Evolutionary conservation across 2,329 filamentous ascomycete genomes (phyloP).

Genomic region (Diaporthe citriasiana): DNA sequence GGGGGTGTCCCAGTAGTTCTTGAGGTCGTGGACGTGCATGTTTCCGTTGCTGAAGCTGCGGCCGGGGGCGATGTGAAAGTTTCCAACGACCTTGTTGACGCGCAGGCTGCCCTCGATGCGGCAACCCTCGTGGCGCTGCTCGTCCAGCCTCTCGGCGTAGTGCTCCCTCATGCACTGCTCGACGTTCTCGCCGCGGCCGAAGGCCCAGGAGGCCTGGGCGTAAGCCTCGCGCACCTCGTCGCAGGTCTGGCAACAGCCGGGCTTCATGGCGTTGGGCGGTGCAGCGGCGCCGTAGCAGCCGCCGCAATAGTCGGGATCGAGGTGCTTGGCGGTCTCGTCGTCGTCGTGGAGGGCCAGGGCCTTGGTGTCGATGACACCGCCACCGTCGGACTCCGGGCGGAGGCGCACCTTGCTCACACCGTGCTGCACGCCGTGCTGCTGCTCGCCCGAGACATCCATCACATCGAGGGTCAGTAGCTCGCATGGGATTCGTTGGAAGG

Average conservation of each 20-base stretch:
- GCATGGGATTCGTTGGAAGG: constrained; percentile 93
- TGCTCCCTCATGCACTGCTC: constrained; percentile 97
- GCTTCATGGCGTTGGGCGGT: constrained; percentile 78
- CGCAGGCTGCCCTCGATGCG: constrained; percentile 91
- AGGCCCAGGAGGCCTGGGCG: constrained; percentile 90
- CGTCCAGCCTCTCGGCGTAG: constrained; percentile 89
- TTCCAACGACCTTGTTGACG: constrained; percentile 98
- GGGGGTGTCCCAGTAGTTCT: constrained; percentile 89
- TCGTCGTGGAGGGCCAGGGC: constrained; percentile 78
- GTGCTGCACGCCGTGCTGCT: constrained; percentile 94
- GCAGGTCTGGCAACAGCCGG: constrained; percentile 97
- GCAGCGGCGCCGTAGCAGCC: constrained; percentile 89
- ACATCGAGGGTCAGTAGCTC: constrained; percentile 97
- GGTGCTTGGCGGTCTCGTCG: constrained; percentile 79
- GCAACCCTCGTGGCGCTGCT: constrained; percentile 92
- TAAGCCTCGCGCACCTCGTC: constrained; percentile 98
- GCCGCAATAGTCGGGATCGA: constrained; percentile 94
- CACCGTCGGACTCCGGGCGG: constrained; percentile 78
- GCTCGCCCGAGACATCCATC: constrained; percentile 98
- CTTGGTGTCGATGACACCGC: constrained; percentile 79
- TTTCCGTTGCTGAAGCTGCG: constrained; percentile 96
- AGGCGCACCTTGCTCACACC: constrained; percentile 93
- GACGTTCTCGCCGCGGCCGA: constrained; percentile 90
- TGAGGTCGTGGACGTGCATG: constrained; percentile 97
- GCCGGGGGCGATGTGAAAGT: constrained; percentile 98